Evolutionary conservation across 495 filamentous ascomycete genomes (phyloP), one percentile per base, ranked within the genome.

Genomic region (Neurospora sublineolata): DNA sequence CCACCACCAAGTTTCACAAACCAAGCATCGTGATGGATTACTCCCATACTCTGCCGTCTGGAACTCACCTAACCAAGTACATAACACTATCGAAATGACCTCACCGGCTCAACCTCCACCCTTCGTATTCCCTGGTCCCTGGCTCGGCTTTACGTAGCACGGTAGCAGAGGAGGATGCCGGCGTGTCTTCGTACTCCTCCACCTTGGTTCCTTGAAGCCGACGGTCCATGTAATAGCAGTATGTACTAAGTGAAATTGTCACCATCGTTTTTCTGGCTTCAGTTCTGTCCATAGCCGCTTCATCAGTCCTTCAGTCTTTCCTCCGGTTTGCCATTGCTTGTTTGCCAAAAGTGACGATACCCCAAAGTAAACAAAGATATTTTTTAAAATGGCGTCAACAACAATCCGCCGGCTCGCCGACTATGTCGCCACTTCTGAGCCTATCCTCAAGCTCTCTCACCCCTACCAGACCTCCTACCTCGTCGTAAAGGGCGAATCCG

Each of bases 391-490:
- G 76, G 71, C 71, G 37, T 72, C 79, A 69, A 16, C 77, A 8
- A 16, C 23, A 30, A 16, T 30, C 44, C 74, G 72, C 39, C 72
- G 72, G 3, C 71, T 79, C 27, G 77, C 74, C 60, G 70, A 72
- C 67, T 77, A 74, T 39, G 75, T 73, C 11, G 71, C 82, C 36
- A 72, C 79, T 10, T 79, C 78, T n/a, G 79, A 82, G 46, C 76
- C 78, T 20, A 72, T 84, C 16, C 76, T 84, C 69, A 82, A 80
- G 76, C 83, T 85, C 52, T 83, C 83, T 18, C 82, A 85, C 68
- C 83, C 83, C 0, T 84, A 83, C 72, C 80, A 79, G 41, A 83
- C 83, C 10, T 72, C 82, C n/a, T 85, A 84, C 70, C 20, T 73
- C 58, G 73, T 84, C 72, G 73, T 72, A 58, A 80, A 80, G 42